Evolutionary conservation across 371 early-diverging fungal species (phyloP).

Genomic region (Lichtheimia ramosa): DNA sequence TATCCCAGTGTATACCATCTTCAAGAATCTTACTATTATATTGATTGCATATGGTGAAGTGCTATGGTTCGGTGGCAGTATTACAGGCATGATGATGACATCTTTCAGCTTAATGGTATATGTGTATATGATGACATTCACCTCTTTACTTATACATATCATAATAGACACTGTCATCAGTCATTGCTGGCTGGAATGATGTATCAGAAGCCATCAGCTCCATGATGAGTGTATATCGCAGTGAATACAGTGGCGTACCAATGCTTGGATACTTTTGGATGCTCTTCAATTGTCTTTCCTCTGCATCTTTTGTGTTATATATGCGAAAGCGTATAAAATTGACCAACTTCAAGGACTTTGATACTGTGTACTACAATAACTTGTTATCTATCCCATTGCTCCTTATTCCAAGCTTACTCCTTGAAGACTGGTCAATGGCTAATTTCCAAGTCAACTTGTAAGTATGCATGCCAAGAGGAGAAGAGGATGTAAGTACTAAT

Average conservation of each 20-base stretch:
- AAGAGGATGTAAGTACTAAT: not conserved
- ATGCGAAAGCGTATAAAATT: slow-evolving; percentile 88
- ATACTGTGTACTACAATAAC: slow-evolving; percentile 98
- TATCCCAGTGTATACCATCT: slow-evolving; percentile 96
- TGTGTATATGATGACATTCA: not conserved
- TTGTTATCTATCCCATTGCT: slow-evolving; percentile 88
- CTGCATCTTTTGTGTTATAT: slow-evolving; percentile 89
- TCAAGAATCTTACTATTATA: slow-evolving; percentile 98
- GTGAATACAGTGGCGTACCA: slow-evolving; percentile 11
- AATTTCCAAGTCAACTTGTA: slow-evolving; percentile 62
- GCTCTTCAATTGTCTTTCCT: slow-evolving; percentile 86
- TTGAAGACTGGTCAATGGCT: slow-evolving; percentile 74
- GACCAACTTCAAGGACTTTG: slow-evolving; percentile 90
- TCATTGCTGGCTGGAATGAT: slow-evolving; percentile 87
- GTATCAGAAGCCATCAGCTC: slow-evolving; percentile 52
- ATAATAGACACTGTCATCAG: slow-evolving; percentile 75
- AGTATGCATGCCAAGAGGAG: slow-evolving; percentile 12
- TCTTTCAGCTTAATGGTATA: slow-evolving; percentile 89
- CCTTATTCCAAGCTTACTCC: slow-evolving; percentile 70
- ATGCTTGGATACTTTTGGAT: slow-evolving; percentile 86
- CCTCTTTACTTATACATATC: not conserved
- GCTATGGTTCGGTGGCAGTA: slow-evolving; percentile 76
- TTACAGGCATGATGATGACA: slow-evolving; percentile 76
- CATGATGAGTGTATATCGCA: slow-evolving; percentile 28
- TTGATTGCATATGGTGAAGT: slow-evolving; percentile 95